phyloP scores from a whole-genome alignment of 495 filamentous ascomycete genomes.

The Aspergillus olivimuriae region DNA sequence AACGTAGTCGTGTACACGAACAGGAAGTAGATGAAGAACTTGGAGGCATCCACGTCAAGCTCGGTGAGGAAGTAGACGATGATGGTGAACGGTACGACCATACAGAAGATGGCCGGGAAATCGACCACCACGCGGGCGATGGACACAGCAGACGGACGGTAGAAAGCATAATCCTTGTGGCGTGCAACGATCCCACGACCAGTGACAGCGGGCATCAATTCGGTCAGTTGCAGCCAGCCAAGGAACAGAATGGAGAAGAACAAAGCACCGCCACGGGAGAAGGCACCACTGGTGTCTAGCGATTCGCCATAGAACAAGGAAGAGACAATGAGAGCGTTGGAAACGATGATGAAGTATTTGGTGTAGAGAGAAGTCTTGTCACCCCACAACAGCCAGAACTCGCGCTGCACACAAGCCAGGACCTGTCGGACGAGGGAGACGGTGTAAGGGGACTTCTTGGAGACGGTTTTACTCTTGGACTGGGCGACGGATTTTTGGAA shows the following conservation, averaged over 20 bases:
- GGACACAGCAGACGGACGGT: conserved; percentile 64
- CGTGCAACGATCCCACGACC: conserved; percentile 57
- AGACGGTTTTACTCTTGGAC: conserved; percentile 58
- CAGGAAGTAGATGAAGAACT: conserved; percentile 68
- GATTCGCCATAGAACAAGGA: conserved; percentile 66
- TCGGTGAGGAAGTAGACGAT: conserved; percentile 65
- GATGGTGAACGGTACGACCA: conserved; percentile 58
- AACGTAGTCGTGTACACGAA: conserved; percentile 66
- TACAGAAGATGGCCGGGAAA: conserved; percentile 57
- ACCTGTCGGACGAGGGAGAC: conserved; percentile 65
- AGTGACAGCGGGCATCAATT: conserved; percentile 62
- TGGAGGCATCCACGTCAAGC: conserved; percentile 57
- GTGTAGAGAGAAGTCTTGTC: conserved; percentile 69
- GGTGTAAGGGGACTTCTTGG: conserved; percentile 64
- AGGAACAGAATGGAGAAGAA: conserved; percentile 73
- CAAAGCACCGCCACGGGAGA: conserved; percentile 58
- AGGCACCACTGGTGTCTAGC: conserved; percentile 58
- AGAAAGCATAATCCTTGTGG: conserved; percentile 72
- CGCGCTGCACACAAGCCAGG: conserved; percentile 60
- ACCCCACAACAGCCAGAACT: conserved; percentile 70
- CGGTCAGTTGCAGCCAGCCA: conserved; percentile 69
- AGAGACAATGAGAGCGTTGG: conserved; percentile 68
- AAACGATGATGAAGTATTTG: conserved; percentile 70
- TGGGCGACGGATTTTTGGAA: conserved; percentile 66
- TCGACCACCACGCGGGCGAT: conserved; percentile 65